Evolutionary conservation across 441 rosid species (phyloP).

Genomic region (Corymbia citriodora): DNA sequence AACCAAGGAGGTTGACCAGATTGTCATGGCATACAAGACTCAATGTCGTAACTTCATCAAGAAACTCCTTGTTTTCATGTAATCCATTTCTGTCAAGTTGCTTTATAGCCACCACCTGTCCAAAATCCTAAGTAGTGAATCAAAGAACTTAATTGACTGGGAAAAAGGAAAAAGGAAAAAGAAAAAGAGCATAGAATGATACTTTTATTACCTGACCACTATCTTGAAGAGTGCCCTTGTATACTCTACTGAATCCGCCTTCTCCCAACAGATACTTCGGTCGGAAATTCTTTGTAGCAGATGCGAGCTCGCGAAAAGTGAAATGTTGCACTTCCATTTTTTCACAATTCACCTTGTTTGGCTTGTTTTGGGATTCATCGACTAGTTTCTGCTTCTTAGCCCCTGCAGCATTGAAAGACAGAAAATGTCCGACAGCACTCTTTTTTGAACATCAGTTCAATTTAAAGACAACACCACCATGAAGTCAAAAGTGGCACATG

Average conservation of each 20-base stretch:
- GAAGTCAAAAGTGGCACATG: neutral
- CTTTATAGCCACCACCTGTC: constrained; percentile 80
- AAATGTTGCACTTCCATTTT: constrained; percentile 36
- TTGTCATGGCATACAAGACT: constrained; percentile 60
- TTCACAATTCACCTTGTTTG: constrained; percentile 2
- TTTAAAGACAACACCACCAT: neutral
- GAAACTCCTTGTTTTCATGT: constrained; percentile 68
- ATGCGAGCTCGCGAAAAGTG: constrained; percentile 71
- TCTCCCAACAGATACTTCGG: constrained; percentile 78
- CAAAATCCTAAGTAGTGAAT: neutral
- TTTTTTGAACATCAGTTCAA: neutral
- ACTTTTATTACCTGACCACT: constrained; percentile 42
- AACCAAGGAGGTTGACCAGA: constrained; percentile 68
- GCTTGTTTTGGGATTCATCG: neutral
- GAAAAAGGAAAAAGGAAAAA: too few relatives aligned
- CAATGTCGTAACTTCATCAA: constrained; percentile 44
- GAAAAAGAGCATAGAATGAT: neutral
- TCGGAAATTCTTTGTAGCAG: constrained; percentile 84
- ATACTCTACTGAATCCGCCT: constrained; percentile 82
- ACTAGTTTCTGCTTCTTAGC: constrained; percentile 16
- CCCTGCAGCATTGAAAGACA: neutral
- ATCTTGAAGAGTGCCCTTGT: constrained; percentile 55
- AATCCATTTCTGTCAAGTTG: constrained; percentile 78
- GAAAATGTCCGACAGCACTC: neutral
- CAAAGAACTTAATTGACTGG: neutral